Base-by-base conservation (phyloP, 768 basidiomycete genomes). In the Lenzites betulinus region DNA sequence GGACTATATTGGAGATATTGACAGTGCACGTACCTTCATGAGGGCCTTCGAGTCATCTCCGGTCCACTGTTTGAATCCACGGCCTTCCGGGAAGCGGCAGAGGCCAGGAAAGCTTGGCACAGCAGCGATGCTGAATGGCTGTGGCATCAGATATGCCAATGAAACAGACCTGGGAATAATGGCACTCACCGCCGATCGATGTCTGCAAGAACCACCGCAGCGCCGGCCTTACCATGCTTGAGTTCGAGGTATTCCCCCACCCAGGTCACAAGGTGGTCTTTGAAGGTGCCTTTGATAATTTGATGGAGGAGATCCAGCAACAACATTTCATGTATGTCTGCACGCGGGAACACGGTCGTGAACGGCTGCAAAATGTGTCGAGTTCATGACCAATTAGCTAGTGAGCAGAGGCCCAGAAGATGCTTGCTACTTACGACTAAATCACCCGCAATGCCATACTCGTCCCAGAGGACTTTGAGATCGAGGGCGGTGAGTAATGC, bases 1-100 rank as follows among this genome's bases (percentile, higher is more conserved):
- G 41, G 8, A 23, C n/a, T n/a, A 11, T 33, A 11, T 11, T 33
- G 30, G 6, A 11, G 11, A 33, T 4, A 11, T 4, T 33, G 30
- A 5, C 30, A 33, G 6, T 4, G 7, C 15, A 43, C 33, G n/a
- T 30, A 69, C 70, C 64, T 71, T 71, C 68, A 71, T 71, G 15
- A 71, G 39, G 0, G 61, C 70, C 48, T 70, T 70, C 0, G 67
- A 70, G 42, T 71, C 69, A 36, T 71, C 63, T 2, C 67, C 70
- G 0, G 68, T 71, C 70, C 70, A 71, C 25, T 69, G 70, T 33
- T 69, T 69, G 64, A 69, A 70, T 23, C 55, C 53, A 11, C 69
- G 58, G 0, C 69, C 69, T 25, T 70, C 44, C 4, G 53, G 63
- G 49, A 70, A 70, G 20, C 52, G 53, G 0, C 66, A 51, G 7